These are phyloP conservation scores for Rutstroemia sp. DNA, from an alignment of 2,329 filamentous ascomycete species.

Conservation along the genomic window DNA sequence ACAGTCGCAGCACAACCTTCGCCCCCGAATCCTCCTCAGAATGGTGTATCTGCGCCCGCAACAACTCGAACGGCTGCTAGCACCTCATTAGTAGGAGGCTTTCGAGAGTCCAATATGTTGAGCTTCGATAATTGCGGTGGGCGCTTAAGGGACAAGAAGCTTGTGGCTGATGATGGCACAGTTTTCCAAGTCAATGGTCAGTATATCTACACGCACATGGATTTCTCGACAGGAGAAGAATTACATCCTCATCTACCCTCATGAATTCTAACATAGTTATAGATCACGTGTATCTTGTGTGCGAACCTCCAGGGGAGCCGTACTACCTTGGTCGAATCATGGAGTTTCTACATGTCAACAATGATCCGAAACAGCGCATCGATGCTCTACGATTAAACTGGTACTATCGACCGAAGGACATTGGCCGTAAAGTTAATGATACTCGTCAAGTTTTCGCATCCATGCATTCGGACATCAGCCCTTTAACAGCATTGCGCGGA, in stretches of 20 bases:
- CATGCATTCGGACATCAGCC: constrained; percentile 97
- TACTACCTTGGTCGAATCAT: constrained; percentile 98
- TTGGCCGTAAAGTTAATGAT: constrained; percentile 85
- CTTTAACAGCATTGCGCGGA: constrained; percentile 83
- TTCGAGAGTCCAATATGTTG: constrained; percentile 73
- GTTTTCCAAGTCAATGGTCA: constrained; percentile 78
- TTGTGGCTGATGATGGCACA: constrained; percentile 88
- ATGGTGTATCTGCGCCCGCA: constrained; percentile 7
- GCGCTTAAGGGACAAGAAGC: constrained; percentile 64
- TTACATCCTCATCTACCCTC: constrained; percentile 5
- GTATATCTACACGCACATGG: constrained; percentile 26
- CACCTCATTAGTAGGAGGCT: constrained; percentile 11
- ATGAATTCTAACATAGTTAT: constrained; percentile 16
- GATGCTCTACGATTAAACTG: constrained; percentile 92
- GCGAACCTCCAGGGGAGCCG: constrained; percentile 93
- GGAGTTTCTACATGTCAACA: constrained; percentile 86
- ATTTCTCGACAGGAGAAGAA: not conserved
- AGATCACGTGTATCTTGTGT: constrained; percentile 93
- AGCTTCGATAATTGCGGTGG: constrained; percentile 70
- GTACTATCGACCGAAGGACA: constrained; percentile 96
- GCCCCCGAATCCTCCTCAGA: constrained; percentile 6
- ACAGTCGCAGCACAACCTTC: constrained; percentile 12
- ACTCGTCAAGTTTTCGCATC: constrained; percentile 88
- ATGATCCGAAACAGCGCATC: constrained; percentile 64
- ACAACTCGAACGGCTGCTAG: constrained; percentile 17